Evolutionary conservation across 441 rosid genomes (phyloP).

Genomic region (Kokia cookei): DNA sequence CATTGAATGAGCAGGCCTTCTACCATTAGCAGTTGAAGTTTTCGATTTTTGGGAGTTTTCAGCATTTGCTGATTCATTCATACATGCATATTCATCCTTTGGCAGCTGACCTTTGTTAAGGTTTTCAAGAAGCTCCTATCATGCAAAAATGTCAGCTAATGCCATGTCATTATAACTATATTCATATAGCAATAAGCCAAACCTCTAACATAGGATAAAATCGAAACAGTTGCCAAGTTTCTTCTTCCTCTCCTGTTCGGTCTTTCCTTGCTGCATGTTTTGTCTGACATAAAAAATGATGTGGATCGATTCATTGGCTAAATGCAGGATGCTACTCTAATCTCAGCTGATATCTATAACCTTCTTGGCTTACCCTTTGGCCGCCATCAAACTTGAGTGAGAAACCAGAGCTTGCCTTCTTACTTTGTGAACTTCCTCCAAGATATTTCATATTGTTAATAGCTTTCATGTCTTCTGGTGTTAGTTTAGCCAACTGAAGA

Average conservation of each 20-base stretch:
- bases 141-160: slow-evolving; percentile 10
- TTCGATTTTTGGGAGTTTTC: slow-evolving; percentile 26
- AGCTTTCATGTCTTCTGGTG: slow-evolving; percentile 57
- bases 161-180: neutral
- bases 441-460: slow-evolving; percentile 59
- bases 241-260: slow-evolving; percentile 62
- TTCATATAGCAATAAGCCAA: neutral
- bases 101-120: slow-evolving; percentile 48
- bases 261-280: slow-evolving; percentile 67
- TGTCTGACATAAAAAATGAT: slow-evolving; percentile 32
- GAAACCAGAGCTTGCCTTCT: slow-evolving; percentile 36
- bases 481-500: slow-evolving; percentile 55
- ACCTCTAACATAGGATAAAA: slow-evolving; percentile 75
- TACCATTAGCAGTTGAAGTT: slow-evolving; percentile 35
- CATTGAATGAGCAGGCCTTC: slow-evolving; percentile 57
- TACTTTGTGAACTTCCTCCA: slow-evolving; percentile 47
- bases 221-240: slow-evolving; percentile 64
- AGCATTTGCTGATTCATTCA: slow-evolving; percentile 29
- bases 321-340: neutral
- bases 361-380: slow-evolving; percentile 38
- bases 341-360: neutral
- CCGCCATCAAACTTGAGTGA: slow-evolving; percentile 61
- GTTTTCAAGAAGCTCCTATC: slow-evolving; percentile 58
- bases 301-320: neutral
- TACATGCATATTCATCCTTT: slow-evolving; percentile 44